These are phyloP conservation scores for Xerophyta viscosa DNA, from an alignment of 106 monocot genomes.

Conservation along the genomic window DNA sequence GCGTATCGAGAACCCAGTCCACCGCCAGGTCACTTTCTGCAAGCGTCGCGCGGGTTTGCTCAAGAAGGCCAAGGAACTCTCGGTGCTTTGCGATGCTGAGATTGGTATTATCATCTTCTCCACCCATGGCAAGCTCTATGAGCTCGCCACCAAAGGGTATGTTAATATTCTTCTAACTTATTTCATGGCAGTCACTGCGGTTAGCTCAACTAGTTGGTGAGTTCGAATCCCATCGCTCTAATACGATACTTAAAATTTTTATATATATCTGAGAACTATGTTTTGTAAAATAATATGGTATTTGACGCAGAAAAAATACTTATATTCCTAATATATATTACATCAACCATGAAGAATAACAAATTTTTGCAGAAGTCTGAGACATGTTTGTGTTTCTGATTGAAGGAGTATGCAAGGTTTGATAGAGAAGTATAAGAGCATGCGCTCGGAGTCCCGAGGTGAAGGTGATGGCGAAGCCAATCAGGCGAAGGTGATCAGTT, in stretches of 20 bases:
- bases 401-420: constrained; percentile 25
- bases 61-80: constrained; percentile 17
- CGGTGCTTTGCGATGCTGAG: constrained; percentile 17
- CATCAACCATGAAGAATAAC: neutral
- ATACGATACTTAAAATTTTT: no score
- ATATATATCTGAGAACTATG: no score
- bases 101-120: constrained; percentile 17
- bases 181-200: no score
- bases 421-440: constrained; percentile 29
- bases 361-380: neutral
- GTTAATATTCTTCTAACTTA: no score
- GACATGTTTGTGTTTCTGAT: neutral
- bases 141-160: constrained; percentile 15
- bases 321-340: neutral
- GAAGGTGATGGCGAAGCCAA: constrained; percentile 17
- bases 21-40: constrained; percentile 18
- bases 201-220: no score
- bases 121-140: constrained; percentile 13
- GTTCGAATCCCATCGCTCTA: no score
- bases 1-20: constrained; percentile 11
- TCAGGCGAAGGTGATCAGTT: constrained; percentile 23
- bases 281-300: no score
- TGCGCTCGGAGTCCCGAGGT: constrained; percentile 7
- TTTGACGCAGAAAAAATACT: no score
- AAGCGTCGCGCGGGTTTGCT: constrained; percentile 12